These are phyloP conservation scores for Candida nonsorbophila DNA, from an alignment of 805 yeast species.

Conservation along the genomic window DNA sequence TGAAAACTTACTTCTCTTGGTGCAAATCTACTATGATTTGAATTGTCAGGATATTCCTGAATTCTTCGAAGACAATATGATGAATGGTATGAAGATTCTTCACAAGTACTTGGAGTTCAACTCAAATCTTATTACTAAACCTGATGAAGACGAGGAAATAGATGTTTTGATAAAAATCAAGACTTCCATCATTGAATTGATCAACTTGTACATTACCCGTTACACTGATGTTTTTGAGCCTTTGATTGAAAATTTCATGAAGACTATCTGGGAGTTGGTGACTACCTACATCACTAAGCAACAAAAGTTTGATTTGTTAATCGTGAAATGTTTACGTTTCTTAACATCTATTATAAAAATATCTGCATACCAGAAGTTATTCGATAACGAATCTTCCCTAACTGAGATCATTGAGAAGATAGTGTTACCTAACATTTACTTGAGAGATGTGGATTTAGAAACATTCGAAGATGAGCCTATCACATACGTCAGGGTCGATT, in stretches of 20 bases:
- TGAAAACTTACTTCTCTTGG: constrained; percentile 63
- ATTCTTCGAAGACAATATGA: constrained; percentile 88
- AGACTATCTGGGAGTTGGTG: constrained; percentile 75
- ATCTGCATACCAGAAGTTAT: constrained; percentile 61
- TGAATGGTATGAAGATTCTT: constrained; percentile 69
- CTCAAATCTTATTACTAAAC: constrained; percentile 48
- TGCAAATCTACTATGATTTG: constrained; percentile 85
- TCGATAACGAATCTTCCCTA: constrained; percentile 53
- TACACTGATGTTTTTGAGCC: constrained; percentile 90
- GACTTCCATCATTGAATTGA: constrained; percentile 77
- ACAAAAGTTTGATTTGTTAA: constrained; percentile 78
- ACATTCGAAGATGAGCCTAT: constrained; percentile 96
- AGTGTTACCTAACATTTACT: constrained; percentile 79
- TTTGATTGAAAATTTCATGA: constrained; percentile 70
- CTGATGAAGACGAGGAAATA: constrained; percentile 61
- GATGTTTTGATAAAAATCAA: constrained; percentile 69
- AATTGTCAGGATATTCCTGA: constrained; percentile 98
- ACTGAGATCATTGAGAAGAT: constrained; percentile 77
- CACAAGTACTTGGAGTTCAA: constrained; percentile 72
- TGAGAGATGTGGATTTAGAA: constrained; percentile 88
- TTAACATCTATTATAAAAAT: constrained; percentile 75
- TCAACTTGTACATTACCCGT: constrained; percentile 81
- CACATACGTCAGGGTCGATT: constrained; percentile 83
- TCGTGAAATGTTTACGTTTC: constrained; percentile 74
- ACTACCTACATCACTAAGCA: constrained; percentile 56